Evolutionary conservation across 2,329 filamentous ascomycete genomes (phyloP).

Genomic region (Lachnellula arida): DNA sequence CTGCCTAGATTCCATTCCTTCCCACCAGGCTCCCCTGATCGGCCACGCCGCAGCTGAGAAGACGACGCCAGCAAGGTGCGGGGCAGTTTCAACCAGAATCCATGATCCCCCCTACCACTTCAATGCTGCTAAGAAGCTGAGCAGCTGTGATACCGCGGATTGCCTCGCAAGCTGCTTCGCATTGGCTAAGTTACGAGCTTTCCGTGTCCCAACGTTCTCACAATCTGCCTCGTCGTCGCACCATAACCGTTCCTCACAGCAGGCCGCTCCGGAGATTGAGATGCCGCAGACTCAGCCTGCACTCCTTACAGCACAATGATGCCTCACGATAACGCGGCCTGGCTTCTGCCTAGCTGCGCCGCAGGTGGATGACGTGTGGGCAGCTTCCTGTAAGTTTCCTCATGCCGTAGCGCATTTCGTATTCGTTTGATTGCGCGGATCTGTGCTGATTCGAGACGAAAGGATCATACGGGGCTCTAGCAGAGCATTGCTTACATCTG

Average conservation of each 20-base stretch:
- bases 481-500: too few species aligned
- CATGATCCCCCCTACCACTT: conserved; percentile 10
- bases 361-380: too few species aligned
- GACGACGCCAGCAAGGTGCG: conserved; percentile 13
- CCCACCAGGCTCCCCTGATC: conserved; percentile 13
- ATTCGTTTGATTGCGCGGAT: too few species aligned
- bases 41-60: conserved; percentile 18
- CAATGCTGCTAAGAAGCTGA: conserved; percentile 14
- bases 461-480: too few species aligned
- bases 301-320: not conserved
- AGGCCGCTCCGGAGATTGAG: conserved; percentile 3
- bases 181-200: conserved; percentile 18
- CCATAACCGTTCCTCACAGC: conserved; percentile 9
- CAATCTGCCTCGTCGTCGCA: conserved; percentile 16
- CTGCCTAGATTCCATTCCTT: conserved; percentile 12
- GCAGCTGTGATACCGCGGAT: conserved; percentile 10
- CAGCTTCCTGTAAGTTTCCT: too few species aligned
- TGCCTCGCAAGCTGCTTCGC: conserved; percentile 6
- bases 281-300: not conserved
- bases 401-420: too few species aligned
- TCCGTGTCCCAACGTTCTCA: conserved; percentile 9
- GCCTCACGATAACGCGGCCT: too few species aligned
- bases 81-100: conserved; percentile 18
- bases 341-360: too few species aligned
- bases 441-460: too few species aligned